These are phyloP conservation scores for Cyclotella baltica DNA, from an alignment of 108 stramenopile species.

Conservation along the genomic window DNA sequence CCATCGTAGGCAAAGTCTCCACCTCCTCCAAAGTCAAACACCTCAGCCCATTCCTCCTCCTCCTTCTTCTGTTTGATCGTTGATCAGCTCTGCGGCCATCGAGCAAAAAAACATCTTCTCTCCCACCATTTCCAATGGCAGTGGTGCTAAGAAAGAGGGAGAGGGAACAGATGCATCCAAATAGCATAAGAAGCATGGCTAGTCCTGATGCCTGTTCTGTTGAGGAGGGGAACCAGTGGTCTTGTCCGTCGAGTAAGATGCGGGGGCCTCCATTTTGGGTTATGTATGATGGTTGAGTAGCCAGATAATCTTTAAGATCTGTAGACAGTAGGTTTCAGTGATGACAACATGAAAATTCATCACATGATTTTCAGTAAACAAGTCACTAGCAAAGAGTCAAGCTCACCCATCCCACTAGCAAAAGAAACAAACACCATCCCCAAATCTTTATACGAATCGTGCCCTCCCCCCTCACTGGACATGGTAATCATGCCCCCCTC, in stretches of 20 bases:
- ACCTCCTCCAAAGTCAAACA: constrained; percentile 55
- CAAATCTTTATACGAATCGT: constrained; percentile 26
- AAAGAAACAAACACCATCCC: constrained; percentile 54
- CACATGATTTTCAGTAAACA: too few species aligned
- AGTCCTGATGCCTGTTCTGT: constrained; percentile 29
- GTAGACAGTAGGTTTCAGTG: background rate
- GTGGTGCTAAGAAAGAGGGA: constrained; percentile 40
- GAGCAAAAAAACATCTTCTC: constrained; percentile 21
- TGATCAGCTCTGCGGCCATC: background rate
- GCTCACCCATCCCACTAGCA: constrained; percentile 40
- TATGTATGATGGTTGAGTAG: constrained; percentile 10
- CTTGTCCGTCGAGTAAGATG: constrained; percentile 44
- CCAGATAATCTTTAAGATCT: constrained; percentile 37
- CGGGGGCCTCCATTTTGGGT: constrained; percentile 29
- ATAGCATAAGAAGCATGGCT: constrained; percentile 41
- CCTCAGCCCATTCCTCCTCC: constrained; percentile 38
- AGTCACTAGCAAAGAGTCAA: background rate
- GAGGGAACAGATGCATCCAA: constrained; percentile 46
- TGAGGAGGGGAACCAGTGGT: constrained; percentile 20
- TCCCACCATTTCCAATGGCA: background rate
- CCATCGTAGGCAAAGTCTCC: constrained; percentile 45
- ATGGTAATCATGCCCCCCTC: constrained; percentile 43
- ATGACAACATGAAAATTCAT: background rate
- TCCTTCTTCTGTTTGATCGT: constrained; percentile 3
- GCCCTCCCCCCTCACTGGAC: constrained; percentile 24